These are phyloP conservation scores for Skeletonema costatum DNA, from an alignment of 108 stramenopile genomes.

Conservation along the genomic window DNA sequence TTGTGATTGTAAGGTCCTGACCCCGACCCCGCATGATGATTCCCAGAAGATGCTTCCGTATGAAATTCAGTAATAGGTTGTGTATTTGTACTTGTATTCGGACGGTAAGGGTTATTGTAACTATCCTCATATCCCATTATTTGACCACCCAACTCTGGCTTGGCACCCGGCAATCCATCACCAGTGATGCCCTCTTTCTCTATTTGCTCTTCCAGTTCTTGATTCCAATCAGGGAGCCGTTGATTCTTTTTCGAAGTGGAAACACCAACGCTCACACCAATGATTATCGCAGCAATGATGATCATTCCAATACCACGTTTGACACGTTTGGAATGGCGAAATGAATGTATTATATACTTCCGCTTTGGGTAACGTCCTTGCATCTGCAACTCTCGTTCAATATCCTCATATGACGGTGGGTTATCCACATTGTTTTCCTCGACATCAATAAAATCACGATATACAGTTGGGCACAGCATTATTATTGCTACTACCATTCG, in stretches of 20 bases:
- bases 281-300: not conserved
- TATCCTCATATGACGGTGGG: not conserved
- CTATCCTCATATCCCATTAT: conserved; percentile 1
- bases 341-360: not conserved
- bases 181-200: not conserved
- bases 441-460: not conserved
- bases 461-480: not conserved
- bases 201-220: conserved; percentile 4
- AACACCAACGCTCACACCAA: conserved; percentile 12
- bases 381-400: not conserved
- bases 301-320: conserved; percentile 5
- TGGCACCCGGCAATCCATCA: not conserved
- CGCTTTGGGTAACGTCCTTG: not conserved
- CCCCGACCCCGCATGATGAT: not conserved
- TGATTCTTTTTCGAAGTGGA: conserved; percentile 3
- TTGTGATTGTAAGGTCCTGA: not conserved
- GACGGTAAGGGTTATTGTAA: not conserved
- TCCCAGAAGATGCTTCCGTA: not conserved
- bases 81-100: not conserved
- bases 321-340: conserved; percentile 7
- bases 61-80: not conserved
- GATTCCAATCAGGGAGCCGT: conserved; percentile 12
- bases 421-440: not conserved
- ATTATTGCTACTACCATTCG: not conserved
- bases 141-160: not conserved